Conservation (phyloP, 2,329 filamentous ascomycete species). For the Fusarium sarcochroum region DNA sequence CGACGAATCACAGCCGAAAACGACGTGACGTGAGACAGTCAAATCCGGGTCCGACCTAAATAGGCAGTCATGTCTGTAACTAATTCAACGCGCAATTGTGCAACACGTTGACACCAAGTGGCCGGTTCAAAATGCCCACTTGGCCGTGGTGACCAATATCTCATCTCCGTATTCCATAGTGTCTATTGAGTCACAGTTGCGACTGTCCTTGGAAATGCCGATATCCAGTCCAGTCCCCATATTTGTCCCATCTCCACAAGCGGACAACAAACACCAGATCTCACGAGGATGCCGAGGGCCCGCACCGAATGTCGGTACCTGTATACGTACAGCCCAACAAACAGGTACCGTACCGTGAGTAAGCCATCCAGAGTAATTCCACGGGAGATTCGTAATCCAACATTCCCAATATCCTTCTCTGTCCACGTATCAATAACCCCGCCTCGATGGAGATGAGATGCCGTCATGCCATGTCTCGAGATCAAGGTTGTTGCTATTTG, state of each 20-base stretch:
- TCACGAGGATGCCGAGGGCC: conserved; percentile 20
- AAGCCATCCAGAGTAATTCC: conserved; percentile 28
- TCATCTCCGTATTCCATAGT: conserved; percentile 25
- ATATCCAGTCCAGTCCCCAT: conserved; percentile 23
- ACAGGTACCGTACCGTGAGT: conserved; percentile 1
- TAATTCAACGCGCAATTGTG: conserved; percentile 20
- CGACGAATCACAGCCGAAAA: conserved; percentile 18
- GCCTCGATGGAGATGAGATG: conserved; percentile 25
- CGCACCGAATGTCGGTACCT: conserved; percentile 25
- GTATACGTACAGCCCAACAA: neutral
- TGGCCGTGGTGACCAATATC: conserved; percentile 17
- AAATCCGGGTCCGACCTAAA: conserved; percentile 3
- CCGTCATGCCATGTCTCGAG: conserved; percentile 25
- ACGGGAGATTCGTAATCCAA: conserved; percentile 35
- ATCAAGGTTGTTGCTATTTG: conserved; percentile 25
- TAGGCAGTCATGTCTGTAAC: neutral
- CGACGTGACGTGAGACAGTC: conserved; percentile 32
- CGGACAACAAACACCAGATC: conserved; percentile 34
- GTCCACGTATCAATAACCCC: conserved; percentile 23
- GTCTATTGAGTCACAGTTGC: conserved; percentile 25
- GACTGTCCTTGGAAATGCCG: conserved; percentile 23
- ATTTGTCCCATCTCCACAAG: conserved; percentile 28
- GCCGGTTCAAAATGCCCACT: neutral
- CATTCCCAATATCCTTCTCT: neutral
- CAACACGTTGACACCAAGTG: conserved; percentile 1